phyloP scores from a whole-genome alignment of 2,329 filamentous ascomycete species.

The Zalaria sp. region DNA sequence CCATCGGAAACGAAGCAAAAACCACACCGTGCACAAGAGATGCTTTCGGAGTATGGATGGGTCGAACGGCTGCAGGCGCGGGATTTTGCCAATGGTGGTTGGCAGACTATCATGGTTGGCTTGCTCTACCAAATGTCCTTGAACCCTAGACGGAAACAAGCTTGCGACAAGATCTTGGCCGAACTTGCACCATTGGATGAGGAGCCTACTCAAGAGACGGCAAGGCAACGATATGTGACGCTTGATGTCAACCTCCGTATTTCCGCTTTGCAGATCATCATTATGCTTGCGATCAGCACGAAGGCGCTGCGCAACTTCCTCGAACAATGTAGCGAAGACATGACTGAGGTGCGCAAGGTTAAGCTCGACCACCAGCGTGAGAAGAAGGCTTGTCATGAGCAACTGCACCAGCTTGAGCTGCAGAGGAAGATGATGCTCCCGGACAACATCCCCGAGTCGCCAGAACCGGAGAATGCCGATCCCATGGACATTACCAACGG shows the following conservation, averaged over 20 bases:
- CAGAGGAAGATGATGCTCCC: conserved; percentile 60
- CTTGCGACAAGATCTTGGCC: conserved; percentile 65
- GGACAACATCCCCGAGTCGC: conserved; percentile 55
- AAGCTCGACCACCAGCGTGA: conserved; percentile 86
- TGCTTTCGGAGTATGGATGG: conserved; percentile 67
- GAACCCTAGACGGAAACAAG: conserved; percentile 51
- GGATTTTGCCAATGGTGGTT: conserved; percentile 77
- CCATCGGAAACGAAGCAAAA: conserved; percentile 9
- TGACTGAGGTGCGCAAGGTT: conserved; percentile 89
- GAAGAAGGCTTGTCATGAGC: conserved; percentile 35
- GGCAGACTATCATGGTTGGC: conserved; percentile 81
- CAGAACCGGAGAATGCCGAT: conserved; percentile 31
- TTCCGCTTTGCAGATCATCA: conserved; percentile 68
- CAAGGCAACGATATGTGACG: conserved; percentile 54
- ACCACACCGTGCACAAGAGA: conserved; percentile 57
- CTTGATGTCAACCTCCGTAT: conserved; percentile 76
- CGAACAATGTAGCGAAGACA: conserved; percentile 81
- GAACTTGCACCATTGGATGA: conserved; percentile 67
- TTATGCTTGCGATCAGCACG: conserved; percentile 73
- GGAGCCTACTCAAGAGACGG: conserved; percentile 63
- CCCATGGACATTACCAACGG: conserved; percentile 22
- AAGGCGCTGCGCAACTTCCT: conserved; percentile 78
- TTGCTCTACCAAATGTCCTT: conserved; percentile 74
- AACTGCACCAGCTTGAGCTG: conserved; percentile 43
- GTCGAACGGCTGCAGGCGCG: conserved; percentile 69